Percentiles rank a stretch among this genome's conserved stretches.
phyloP scores from a whole-genome alignment of 2,329 filamentous ascomycete species.

The Fusarium multiceps region DNA sequence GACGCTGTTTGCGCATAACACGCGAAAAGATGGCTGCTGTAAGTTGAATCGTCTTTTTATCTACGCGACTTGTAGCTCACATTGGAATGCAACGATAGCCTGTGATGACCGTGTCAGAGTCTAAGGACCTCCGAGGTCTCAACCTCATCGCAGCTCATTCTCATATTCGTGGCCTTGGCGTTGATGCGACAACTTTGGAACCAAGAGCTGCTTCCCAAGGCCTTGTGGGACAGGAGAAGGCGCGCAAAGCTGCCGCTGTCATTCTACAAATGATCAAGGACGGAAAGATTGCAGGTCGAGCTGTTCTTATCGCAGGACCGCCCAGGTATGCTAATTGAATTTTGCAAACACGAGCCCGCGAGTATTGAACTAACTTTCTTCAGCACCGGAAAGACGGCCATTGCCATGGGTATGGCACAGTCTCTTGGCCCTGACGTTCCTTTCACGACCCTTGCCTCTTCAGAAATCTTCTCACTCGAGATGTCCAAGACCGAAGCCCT shows the following conservation, averaged over 20 bases:
- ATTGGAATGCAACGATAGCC: slow-evolving; percentile 54
- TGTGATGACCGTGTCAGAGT: slow-evolving; percentile 86
- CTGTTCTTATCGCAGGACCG: slow-evolving; percentile 93
- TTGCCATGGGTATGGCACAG: slow-evolving; percentile 99
- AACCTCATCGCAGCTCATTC: slow-evolving; percentile 99
- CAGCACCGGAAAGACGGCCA: slow-evolving; percentile 97
- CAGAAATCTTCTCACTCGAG: slow-evolving; percentile 97
- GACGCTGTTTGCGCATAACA: slow-evolving; percentile 35
- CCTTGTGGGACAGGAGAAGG: slow-evolving; percentile 95
- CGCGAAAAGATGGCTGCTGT: slow-evolving; percentile 63
- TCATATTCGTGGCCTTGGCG: slow-evolving; percentile 94
- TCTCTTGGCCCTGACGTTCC: slow-evolving; percentile 93
- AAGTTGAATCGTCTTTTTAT: slow-evolving; percentile 48
- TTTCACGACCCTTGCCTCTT: slow-evolving; percentile 94
- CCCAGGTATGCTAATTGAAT: slow-evolving; percentile 68
- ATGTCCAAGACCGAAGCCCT: slow-evolving; percentile 99
- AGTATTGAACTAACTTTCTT: slow-evolving; percentile 36
- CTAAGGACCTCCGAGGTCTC: slow-evolving; percentile 93
- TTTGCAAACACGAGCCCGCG: neutral
- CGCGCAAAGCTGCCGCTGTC: slow-evolving; percentile 93
- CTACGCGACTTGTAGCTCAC: slow-evolving; percentile 31
- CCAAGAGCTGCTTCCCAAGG: slow-evolving; percentile 88
- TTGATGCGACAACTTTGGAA: slow-evolving; percentile 91
- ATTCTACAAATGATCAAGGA: slow-evolving; percentile 99
- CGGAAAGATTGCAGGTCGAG: slow-evolving; percentile 96